phyloP scores from a whole-genome alignment of 257 asterid genomes.

The Verbascum thapsus region DNA sequence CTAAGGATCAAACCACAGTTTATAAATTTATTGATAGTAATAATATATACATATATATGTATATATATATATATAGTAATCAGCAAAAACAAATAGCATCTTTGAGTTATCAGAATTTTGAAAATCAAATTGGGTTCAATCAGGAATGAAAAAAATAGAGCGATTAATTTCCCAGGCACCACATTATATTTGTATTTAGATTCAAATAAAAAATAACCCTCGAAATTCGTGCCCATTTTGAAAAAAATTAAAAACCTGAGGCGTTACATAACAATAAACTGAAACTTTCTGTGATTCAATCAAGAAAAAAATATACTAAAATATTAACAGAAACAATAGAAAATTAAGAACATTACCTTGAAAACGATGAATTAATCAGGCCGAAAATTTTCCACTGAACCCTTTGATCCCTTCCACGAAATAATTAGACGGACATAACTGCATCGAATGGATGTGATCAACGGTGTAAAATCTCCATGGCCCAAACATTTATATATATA shows the following conservation, averaged over 20 bases:
- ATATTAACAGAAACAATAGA: neutral
- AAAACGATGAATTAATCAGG: neutral
- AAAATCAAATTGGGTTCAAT: too few species aligned
- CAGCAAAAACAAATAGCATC: too few species aligned
- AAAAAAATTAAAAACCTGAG: too few species aligned
- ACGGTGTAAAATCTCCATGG: conserved; percentile 5
- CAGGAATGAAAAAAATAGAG: too few species aligned
- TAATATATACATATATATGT: too few species aligned
- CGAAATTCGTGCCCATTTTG: too few species aligned
- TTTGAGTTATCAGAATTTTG: too few species aligned
- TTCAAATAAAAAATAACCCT: neutral
- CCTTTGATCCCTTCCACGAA: neutral
- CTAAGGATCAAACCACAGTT: neutral
- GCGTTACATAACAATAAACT: too few species aligned
- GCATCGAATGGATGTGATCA: neutral
- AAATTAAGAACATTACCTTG: conserved; percentile 21
- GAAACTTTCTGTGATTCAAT: neutral
- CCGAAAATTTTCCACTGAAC: too few species aligned
- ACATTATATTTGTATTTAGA: neutral
- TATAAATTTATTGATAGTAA: too few species aligned
- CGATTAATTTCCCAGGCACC: neutral
- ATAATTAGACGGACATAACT: neutral
- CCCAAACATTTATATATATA: neutral
- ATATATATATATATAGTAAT: too few species aligned
- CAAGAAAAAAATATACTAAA: neutral